Percentiles rank a stretch among this genome's conserved stretches.
phyloP scores from a whole-genome alignment of 1,139 yeast species.

The Saccharomyces hybrid region DNA sequence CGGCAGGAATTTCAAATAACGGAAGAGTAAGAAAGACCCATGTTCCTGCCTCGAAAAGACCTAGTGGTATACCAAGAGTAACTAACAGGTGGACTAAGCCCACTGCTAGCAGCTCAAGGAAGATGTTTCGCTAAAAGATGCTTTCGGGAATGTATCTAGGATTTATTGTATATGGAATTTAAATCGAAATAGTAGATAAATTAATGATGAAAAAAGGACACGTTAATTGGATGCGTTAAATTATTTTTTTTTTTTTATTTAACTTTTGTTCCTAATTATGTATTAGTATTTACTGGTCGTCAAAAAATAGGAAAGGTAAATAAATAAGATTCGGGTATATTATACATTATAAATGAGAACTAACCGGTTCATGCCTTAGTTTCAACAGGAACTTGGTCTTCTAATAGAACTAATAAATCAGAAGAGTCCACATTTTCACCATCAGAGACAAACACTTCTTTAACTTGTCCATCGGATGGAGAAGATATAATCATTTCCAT shows the following conservation, averaged over 20 bases:
- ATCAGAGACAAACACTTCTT: conserved; percentile 67
- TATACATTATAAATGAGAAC: background rate
- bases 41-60: conserved; percentile 2
- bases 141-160: background rate
- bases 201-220: background rate
- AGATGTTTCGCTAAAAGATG: background rate
- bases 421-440: conserved; percentile 93
- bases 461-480: conserved; percentile 76
- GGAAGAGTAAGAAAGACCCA: conserved; percentile 5
- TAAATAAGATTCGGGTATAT: background rate
- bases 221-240: background rate
- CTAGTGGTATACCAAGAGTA: conserved; percentile 2
- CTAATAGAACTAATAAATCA: conserved; percentile 48
- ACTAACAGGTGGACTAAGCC: conserved; percentile 4
- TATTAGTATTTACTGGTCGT: background rate
- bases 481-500: conserved; percentile 98
- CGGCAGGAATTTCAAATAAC: background rate
- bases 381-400: conserved; percentile 19
- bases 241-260: background rate
- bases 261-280: background rate
- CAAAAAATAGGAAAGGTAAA: background rate
- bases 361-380: conserved; percentile 7
- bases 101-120: conserved; percentile 5
- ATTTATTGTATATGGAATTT: background rate
- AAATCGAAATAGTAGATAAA: background rate